Conservation (phyloP, 2,329 filamentous ascomycete species). For the Aspergillus sp. region DNA sequence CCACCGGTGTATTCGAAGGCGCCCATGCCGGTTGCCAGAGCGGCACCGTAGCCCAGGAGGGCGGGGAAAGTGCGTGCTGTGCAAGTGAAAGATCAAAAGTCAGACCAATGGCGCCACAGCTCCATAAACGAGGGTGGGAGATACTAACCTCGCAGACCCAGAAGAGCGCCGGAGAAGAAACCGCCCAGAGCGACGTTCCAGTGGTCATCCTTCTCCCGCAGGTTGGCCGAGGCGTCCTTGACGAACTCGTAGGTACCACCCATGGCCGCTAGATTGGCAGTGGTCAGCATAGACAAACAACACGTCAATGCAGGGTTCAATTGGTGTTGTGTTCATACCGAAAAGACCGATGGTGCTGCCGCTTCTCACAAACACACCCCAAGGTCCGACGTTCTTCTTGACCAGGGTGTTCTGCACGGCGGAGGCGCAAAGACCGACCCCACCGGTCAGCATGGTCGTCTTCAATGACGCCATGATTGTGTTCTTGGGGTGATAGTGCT, state of each 20-base stretch:
- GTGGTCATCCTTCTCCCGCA: slow-evolving; percentile 79
- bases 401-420: slow-evolving; percentile 84
- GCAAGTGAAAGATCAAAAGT: not conserved
- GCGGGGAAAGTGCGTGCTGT: slow-evolving; percentile 66
- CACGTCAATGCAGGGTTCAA: not conserved
- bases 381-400: slow-evolving; percentile 76
- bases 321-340: slow-evolving; percentile 49
- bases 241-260: slow-evolving; percentile 78
- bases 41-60: slow-evolving; percentile 66
- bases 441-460: slow-evolving; percentile 64
- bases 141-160: slow-evolving; percentile 69
- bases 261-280: slow-evolving; percentile 58
- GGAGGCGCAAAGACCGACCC: slow-evolving; percentile 69
- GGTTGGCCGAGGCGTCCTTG: slow-evolving; percentile 73
- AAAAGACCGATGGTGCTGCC: slow-evolving; percentile 71
- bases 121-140: not conserved
- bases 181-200: slow-evolving; percentile 74
- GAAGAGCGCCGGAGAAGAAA: slow-evolving; percentile 69
- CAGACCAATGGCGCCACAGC: slow-evolving; percentile 14
- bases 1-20: slow-evolving; percentile 69
- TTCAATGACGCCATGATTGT: slow-evolving; percentile 67
- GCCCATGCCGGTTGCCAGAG: slow-evolving; percentile 58
- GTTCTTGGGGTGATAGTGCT: slow-evolving; percentile 71
- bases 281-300: slow-evolving; percentile 9
- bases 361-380: slow-evolving; percentile 76